Base-by-base conservation (phyloP, 2,329 filamentous ascomycete genomes). In the Trichothecium sympodiale region DNA sequence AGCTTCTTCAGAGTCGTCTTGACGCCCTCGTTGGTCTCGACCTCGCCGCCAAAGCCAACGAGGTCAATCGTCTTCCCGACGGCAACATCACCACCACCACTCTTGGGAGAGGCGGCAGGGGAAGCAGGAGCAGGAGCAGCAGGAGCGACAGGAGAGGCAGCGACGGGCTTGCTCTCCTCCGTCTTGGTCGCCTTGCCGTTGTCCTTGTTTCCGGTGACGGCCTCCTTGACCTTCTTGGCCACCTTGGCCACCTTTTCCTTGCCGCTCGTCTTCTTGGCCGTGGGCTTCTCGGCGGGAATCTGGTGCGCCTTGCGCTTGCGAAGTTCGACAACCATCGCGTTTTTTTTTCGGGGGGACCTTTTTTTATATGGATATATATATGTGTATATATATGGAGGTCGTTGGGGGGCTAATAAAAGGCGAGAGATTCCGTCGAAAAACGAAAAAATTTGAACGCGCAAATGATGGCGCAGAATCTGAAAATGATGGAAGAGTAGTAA, bases 21-120 rank as follows among this genome's bases (percentile, higher is more conserved):
- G 36, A 70, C 65, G 49, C 87, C 87, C 44, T 94, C 85, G 46
- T 96, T 78, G 43, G 81, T 91, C 66, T 91, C 77, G 43, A 98
- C 64, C 53, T 91, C 79, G 43, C 74, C 75, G 45, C 76, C 76
- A 49, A 80, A 80, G 39, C 57, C 65, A 29, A 74, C 70, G 31
- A 80, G 65, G 42, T 64, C 55, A 46, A 80, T 64, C 37, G 60
- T 59, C 37, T 73, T 65, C 49, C 74, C 76, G 38, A 73, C 69
- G 26, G 61, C 63, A 32, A 68, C 61, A 52, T 67, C 65, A 36
- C 33, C 41, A 23, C 39, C 44, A 41, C n/a, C 20, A 17, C 38
- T 26, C 40, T 37, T 31, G n/a, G 32, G 46, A 50, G 18, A 52
- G 42, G 32, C 32, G n/a, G 32, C 18, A 6, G 18, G 12, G 13